These are phyloP conservation scores for Lagenaria siceraria DNA, from an alignment of 306 rosid genomes.

Conservation along the genomic window DNA sequence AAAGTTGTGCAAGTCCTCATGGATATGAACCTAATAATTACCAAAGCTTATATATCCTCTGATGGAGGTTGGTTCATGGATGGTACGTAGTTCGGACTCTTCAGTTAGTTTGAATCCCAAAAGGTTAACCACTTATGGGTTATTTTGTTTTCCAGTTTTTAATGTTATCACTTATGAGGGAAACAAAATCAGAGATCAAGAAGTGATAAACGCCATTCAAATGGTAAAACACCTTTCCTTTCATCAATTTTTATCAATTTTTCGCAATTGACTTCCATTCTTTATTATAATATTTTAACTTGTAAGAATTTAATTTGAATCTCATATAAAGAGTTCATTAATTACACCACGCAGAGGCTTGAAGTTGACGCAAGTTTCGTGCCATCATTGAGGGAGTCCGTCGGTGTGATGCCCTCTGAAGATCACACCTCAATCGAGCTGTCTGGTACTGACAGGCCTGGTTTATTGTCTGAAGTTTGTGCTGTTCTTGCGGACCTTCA, in stretches of 20 bases:
- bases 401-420: constrained; percentile 78
- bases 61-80: constrained; percentile 99
- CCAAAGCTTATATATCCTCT: constrained; percentile 79
- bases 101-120: background rate
- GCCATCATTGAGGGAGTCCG: constrained; percentile 66
- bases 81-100: constrained; percentile 30
- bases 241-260: too few species aligned
- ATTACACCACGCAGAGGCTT: constrained; percentile 38
- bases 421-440: constrained; percentile 91
- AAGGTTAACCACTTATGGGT: background rate
- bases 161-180: constrained; percentile 69
- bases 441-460: constrained; percentile 86
- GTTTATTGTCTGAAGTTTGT: constrained; percentile 85
- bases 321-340: background rate
- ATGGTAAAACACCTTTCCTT: constrained; percentile 37
- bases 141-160: constrained; percentile 42
- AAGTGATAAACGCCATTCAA: constrained; percentile 65
- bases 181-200: constrained; percentile 71
- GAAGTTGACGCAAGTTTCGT: constrained; percentile 61
- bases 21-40: constrained; percentile 69
- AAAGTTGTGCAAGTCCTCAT: constrained; percentile 88
- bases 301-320: too few species aligned
- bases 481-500: constrained; percentile 86
- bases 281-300: too few species aligned
- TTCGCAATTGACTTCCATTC: too few species aligned